phyloP scores from a whole-genome alignment of 768 basidiomycete species.

The Sarcodon aspratus region DNA sequence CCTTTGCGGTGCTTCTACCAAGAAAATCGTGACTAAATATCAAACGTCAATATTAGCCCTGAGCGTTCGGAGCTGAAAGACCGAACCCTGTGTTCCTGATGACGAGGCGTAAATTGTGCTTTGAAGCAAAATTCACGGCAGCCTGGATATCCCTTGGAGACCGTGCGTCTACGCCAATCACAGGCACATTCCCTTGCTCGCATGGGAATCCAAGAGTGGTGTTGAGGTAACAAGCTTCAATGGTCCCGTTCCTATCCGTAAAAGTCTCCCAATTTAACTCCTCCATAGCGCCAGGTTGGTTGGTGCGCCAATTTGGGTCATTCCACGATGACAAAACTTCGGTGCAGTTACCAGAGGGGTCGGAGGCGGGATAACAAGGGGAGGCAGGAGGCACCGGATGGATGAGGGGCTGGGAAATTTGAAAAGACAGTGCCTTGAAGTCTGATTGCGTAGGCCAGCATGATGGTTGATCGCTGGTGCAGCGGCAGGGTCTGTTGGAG shows the following conservation, averaged over 20 bases:
- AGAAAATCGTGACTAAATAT: constrained; percentile 23
- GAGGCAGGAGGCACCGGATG: constrained; percentile 27
- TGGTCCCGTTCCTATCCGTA: constrained; percentile 30
- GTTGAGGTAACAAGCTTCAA: constrained; percentile 40
- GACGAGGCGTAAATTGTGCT: constrained; percentile 24
- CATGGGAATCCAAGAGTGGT: constrained; percentile 27
- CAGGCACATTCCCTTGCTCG: constrained; percentile 27
- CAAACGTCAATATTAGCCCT: too few species aligned
- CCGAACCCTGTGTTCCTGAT: constrained; percentile 20
- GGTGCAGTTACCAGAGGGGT: constrained; percentile 29
- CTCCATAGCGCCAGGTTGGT: constrained; percentile 29
- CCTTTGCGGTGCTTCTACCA: too few species aligned
- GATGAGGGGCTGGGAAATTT: constrained; percentile 33
- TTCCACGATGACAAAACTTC: constrained; percentile 16
- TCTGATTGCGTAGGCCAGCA: constrained; percentile 31
- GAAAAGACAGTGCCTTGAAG: constrained; percentile 20
- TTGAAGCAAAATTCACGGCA: constrained; percentile 24
- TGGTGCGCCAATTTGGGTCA: constrained; percentile 29
- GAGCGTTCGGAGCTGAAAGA: too few species aligned
- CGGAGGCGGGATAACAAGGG: constrained; percentile 28
- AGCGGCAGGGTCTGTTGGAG: too few species aligned
- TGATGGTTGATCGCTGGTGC: background rate
- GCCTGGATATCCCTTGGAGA: constrained; percentile 26
- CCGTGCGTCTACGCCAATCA: constrained; percentile 28
- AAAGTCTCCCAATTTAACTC: constrained; percentile 20